Percentiles rank a stretch among this genome's conserved stretches.
phyloP scores from a whole-genome alignment of 306 rosid genomes.

The Glycine tomentella region DNA sequence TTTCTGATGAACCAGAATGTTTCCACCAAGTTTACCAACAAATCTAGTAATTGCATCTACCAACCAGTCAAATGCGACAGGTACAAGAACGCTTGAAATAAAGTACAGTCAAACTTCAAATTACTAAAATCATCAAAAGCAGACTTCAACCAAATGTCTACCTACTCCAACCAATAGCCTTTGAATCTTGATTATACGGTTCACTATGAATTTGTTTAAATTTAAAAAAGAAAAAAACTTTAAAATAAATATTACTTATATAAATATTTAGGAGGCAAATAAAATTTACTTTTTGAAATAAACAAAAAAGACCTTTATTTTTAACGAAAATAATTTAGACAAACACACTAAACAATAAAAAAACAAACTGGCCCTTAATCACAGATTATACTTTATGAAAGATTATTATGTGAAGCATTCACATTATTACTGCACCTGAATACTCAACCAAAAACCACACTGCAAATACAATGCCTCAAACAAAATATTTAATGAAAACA shows the following conservation, averaged over 20 bases:
- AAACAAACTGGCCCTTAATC: neutral
- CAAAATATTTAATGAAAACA: neutral
- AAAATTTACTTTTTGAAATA: no score
- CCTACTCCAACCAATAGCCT: neutral
- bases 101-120: slow-evolving; percentile 21
- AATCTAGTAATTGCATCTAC: slow-evolving; percentile 9
- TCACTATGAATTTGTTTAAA: no score
- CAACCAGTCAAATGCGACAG: slow-evolving; percentile 6
- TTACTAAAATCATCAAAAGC: neutral
- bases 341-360: no score
- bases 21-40: neutral
- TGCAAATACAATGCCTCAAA: slow-evolving; percentile 31
- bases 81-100: neutral
- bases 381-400: slow-evolving; percentile 20
- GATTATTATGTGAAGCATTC: slow-evolving; percentile 5
- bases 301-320: no score
- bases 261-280: no score
- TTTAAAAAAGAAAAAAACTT: no score
- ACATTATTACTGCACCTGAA: no score
- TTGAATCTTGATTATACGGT: no score
- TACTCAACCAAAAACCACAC: slow-evolving; percentile 8
- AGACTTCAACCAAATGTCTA: neutral
- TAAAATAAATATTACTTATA: no score
- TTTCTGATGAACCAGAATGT: neutral
- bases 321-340: no score